Evolutionary conservation across 2,329 filamentous ascomycete genomes (phyloP).

Genomic region (Diplodia sapinea): DNA sequence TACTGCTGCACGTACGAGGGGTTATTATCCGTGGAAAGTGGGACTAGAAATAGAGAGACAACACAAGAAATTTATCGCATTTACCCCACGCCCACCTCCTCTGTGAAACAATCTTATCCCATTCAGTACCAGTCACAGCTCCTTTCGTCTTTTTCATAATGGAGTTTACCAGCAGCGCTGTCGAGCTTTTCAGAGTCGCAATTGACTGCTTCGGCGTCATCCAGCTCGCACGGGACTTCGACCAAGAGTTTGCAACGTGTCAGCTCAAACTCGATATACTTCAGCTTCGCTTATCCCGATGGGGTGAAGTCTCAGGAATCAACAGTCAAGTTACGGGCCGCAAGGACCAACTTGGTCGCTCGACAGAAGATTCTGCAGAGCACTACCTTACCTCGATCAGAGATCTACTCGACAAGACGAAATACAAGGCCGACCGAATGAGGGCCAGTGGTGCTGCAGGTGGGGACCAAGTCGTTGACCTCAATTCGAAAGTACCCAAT

Average conservation of each 20-base stretch:
- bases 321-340: not conserved
- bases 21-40: too few species aligned
- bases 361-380: not conserved
- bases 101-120: too few species aligned
- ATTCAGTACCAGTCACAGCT: too few species aligned
- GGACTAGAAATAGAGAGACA: too few species aligned
- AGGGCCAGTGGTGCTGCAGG: too few species aligned
- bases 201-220: not conserved
- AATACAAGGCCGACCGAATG: too few species aligned
- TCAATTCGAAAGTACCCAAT: not conserved
- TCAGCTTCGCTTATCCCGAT: conserved; percentile 5
- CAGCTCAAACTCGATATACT: conserved; percentile 12
- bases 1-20: too few species aligned
- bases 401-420: too few species aligned
- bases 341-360: not conserved
- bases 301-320: not conserved
- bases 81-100: too few species aligned
- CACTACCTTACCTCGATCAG: too few species aligned
- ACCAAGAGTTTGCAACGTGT: not conserved
- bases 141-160: not conserved
- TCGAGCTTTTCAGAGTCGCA: not conserved
- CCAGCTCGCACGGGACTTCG: not conserved
- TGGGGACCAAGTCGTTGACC: too few species aligned
- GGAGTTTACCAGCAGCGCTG: not conserved
- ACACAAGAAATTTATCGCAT: too few species aligned